Conservation (phyloP, 306 rosid species). For the Oxytropis ochrocephala region DNA sequence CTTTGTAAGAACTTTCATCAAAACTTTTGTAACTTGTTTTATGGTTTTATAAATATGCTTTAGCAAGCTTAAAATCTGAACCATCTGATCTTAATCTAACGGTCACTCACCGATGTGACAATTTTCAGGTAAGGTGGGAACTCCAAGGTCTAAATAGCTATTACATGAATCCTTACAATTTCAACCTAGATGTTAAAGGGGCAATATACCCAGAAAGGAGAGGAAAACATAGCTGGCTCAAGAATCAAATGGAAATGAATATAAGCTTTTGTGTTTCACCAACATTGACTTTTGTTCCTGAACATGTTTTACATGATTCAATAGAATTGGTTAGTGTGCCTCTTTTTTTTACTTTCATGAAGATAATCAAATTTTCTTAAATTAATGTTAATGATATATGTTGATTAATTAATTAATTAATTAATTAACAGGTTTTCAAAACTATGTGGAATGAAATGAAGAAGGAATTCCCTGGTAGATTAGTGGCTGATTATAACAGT, state of each 20-base stretch:
- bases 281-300: constrained; percentile 28
- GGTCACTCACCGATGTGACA: neutral
- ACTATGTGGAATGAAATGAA: constrained; percentile 22
- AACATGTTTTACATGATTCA: neutral
- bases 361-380: neutral
- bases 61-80: too few relatives aligned
- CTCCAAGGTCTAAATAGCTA: constrained; percentile 10
- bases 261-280: constrained; percentile 25
- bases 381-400: neutral
- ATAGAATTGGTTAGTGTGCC: constrained; percentile 19
- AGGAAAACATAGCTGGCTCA: constrained; percentile 29
- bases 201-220: constrained; percentile 33
- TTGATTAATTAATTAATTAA: neutral
- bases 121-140: constrained; percentile 34
- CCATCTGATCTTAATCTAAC: too few relatives aligned
- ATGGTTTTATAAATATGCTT: neutral
- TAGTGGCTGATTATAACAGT: constrained; percentile 38
- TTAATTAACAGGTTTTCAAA: constrained; percentile 31
- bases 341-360: neutral
- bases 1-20: constrained; percentile 30
- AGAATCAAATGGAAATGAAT: constrained; percentile 22
- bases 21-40: neutral
- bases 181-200: constrained; percentile 19
- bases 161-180: neutral
- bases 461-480: constrained; percentile 19